A percentile compares a stretch with the other conserved stretches of the same genome.
phyloP scores from a whole-genome alignment of 2,329 filamentous ascomycete genomes.

The Colletotrichum sp. region DNA sequence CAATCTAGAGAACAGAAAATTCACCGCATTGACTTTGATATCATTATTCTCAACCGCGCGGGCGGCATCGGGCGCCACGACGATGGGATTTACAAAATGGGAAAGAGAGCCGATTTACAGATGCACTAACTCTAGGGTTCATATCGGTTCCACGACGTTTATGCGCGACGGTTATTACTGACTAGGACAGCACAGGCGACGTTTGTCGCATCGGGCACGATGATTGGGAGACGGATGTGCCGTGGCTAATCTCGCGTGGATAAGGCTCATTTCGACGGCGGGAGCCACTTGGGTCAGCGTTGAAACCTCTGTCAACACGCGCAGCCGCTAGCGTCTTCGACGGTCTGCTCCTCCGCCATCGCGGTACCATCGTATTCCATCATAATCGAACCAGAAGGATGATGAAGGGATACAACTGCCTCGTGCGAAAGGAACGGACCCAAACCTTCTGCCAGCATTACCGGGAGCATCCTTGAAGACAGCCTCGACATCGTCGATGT shows the following conservation, averaged over 20 bases:
- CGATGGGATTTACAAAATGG: not conserved
- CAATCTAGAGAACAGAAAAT: not conserved
- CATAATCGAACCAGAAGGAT: not conserved
- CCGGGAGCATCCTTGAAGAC: not conserved
- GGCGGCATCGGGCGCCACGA: not conserved
- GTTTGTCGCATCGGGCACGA: not conserved
- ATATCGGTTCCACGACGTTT: not conserved
- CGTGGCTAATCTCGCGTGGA: slow-evolving; percentile 21
- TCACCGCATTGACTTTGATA: not conserved
- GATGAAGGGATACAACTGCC: not conserved
- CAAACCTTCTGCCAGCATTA: not conserved
- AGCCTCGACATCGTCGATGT: not conserved
- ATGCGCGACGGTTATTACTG: not conserved
- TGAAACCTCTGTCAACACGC: not conserved
- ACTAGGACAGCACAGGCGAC: not conserved
- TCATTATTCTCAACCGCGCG: not conserved
- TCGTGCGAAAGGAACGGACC: not conserved
- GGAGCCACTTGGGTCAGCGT: slow-evolving; percentile 2
- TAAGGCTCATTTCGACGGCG: slow-evolving; percentile 11
- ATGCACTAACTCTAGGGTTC: not conserved
- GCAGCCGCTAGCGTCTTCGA: not conserved
- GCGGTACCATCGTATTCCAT: not conserved
- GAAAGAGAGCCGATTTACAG: not conserved
- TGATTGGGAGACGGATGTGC: not conserved
- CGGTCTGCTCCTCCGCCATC: not conserved